phyloP scores from a whole-genome alignment of 2,329 filamentous ascomycete genomes.

The Apiospora pterosperma region DNA sequence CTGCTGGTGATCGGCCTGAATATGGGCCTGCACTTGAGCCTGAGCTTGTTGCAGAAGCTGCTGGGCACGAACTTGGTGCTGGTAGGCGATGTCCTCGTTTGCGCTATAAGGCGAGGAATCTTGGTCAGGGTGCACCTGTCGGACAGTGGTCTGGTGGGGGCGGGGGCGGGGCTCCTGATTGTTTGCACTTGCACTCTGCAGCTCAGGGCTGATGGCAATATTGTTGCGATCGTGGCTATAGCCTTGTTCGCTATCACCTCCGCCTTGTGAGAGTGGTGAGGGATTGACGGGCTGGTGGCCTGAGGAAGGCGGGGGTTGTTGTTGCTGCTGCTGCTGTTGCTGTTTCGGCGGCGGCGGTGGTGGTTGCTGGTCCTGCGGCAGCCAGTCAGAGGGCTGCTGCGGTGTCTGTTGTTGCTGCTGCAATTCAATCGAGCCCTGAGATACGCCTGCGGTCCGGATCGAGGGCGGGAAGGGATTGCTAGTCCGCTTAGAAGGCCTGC shows the following conservation, averaged over 20 bases:
- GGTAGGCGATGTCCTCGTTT: conserved; percentile 39
- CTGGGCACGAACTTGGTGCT: conserved; percentile 23
- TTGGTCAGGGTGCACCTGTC: conserved; percentile 43
- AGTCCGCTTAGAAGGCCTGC: conserved; percentile 55
- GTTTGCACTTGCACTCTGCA: conserved; percentile 36
- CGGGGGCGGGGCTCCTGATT: conserved; percentile 7
- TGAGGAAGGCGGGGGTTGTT: conserved; percentile 38
- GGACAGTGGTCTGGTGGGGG: conserved; percentile 39
- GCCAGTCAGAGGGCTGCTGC: conserved; percentile 11
- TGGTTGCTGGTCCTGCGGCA: conserved; percentile 3
- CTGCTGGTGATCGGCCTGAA: conserved; percentile 29
- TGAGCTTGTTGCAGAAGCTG: conserved; percentile 27
- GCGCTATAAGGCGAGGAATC: conserved; percentile 41
- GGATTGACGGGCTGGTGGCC: conserved; percentile 9
- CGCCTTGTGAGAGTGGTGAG: conserved; percentile 30
- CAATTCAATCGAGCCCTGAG: conserved; percentile 23
- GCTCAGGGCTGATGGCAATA: conserved; percentile 32
- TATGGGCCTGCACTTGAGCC: conserved; percentile 8
- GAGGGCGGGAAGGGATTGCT: conserved; percentile 42
- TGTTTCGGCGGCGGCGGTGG: conserved; percentile 11
- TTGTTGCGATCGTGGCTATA: conserved; percentile 36
- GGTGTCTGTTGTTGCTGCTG: conserved; percentile 13
- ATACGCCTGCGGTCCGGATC: conserved; percentile 34
- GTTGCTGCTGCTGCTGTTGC: conserved; percentile 17
- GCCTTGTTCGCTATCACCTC: conserved; percentile 35